Conservation (phyloP, 1,284 basidiomycete genomes). For the Fomitopsis schrenkii region DNA sequence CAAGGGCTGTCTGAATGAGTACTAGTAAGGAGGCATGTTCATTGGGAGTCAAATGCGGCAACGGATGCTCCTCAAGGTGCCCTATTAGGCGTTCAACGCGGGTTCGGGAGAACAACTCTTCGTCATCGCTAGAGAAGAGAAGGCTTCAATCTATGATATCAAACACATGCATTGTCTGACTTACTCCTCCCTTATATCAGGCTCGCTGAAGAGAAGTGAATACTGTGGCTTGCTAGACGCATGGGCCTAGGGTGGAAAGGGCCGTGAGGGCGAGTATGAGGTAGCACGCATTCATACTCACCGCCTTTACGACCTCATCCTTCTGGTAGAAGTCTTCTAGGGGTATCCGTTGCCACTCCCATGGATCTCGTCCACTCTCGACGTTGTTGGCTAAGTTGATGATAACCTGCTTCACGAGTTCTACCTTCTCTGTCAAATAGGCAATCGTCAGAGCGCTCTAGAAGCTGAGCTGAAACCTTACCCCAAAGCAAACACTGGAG, state of each 20-base stretch:
- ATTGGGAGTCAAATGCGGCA: conserved; percentile 69
- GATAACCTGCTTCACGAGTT: conserved; percentile 80
- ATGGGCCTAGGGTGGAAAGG: conserved; percentile 7
- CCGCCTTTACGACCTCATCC: conserved; percentile 24
- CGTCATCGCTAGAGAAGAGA: conserved; percentile 32
- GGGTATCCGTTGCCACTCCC: conserved; percentile 44
- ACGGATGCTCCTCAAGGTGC: conserved; percentile 55
- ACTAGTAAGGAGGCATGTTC: conserved; percentile 80
- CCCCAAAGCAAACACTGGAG: conserved; percentile 91
- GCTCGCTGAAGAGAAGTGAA: conserved; percentile 41
- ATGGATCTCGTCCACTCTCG: conserved; percentile 26
- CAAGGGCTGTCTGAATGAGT: conserved; percentile 82
- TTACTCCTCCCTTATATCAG: conserved; percentile 37
- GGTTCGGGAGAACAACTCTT: conserved; percentile 59
- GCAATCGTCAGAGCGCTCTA: background rate
- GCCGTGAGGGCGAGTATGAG: background rate
- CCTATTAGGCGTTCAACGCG: conserved; percentile 63
- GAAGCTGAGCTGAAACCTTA: conserved; percentile 30
- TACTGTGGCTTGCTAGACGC: conserved; percentile 32
- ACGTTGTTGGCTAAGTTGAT: conserved; percentile 53
- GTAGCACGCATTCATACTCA: conserved; percentile 7
- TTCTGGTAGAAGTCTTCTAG: conserved; percentile 51
- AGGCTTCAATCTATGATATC: background rate
- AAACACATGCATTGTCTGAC: conserved; percentile 11
- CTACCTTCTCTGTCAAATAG: conserved; percentile 61